phyloP scores from a whole-genome alignment of 2,329 filamentous ascomycete genomes.

The Colletotrichum nymphaeae region DNA sequence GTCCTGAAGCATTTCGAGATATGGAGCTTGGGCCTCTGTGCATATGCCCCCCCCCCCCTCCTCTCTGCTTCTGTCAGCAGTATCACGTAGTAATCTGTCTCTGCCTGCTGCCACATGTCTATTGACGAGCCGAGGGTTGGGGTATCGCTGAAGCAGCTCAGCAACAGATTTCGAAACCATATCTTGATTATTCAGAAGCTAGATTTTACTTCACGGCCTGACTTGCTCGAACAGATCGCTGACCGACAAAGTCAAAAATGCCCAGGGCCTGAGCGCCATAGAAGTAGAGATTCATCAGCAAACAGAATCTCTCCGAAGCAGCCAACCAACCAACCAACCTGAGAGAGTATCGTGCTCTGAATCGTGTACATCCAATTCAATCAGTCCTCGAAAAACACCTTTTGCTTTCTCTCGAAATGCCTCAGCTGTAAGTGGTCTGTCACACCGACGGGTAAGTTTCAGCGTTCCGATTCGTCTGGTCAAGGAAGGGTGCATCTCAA shows the following conservation, averaged over 20 bases:
- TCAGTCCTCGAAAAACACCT: not conserved
- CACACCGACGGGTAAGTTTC: conserved; percentile 9
- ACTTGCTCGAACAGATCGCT: not conserved
- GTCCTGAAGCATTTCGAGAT: not conserved
- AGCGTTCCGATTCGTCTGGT: conserved; percentile 25
- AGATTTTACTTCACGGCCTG: not conserved
- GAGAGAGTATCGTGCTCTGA: not conserved
- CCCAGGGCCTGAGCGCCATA: not conserved
- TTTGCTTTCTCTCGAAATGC: not conserved
- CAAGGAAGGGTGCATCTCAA: not conserved
- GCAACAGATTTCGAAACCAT: not conserved
- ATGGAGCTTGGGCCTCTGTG: conserved; percentile 11
- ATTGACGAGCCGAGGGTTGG: not conserved
- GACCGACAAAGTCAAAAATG: not conserved
- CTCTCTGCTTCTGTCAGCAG: not conserved
- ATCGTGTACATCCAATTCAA: not conserved
- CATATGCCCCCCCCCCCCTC: not conserved
- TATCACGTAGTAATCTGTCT: conserved; percentile 9
- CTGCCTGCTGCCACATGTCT: conserved; percentile 8
- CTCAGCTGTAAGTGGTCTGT: not conserved
- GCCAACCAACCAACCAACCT: too few relatives aligned
- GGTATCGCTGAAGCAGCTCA: not conserved
- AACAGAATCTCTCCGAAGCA: not conserved
- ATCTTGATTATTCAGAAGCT: not conserved
- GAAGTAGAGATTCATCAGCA: not conserved